Conservation (phyloP, 108 stramenopile species). For the Nannochloropsis granulata region DNA sequence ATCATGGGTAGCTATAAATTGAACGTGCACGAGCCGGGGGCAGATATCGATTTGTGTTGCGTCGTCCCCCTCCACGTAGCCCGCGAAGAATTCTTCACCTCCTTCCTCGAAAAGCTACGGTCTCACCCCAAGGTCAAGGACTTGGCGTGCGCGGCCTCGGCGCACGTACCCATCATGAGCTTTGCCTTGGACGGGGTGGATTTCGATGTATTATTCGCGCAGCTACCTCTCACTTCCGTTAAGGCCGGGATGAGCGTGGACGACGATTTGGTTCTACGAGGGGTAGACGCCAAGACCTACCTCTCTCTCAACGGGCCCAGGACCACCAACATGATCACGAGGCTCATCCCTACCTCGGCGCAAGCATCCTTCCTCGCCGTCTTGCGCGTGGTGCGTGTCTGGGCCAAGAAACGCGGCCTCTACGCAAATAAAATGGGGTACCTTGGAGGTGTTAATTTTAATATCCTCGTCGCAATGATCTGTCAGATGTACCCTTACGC, state of each 20-base stretch:
- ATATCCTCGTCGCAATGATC: conserved; percentile 71
- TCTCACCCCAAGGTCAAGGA: conserved; percentile 52
- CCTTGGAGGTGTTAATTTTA: conserved; percentile 87
- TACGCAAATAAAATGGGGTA: conserved; percentile 91
- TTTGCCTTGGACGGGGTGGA: conserved; percentile 92
- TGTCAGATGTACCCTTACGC: conserved; percentile 54
- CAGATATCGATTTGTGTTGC: conserved; percentile 74
- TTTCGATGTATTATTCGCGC: conserved; percentile 87
- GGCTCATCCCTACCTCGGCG: conserved; percentile 55
- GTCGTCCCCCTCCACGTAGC: conserved; percentile 72
- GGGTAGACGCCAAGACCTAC: conserved; percentile 68
- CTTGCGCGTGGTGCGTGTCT: conserved; percentile 45
- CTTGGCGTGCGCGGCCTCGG: background rate
- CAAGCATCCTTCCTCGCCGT: conserved; percentile 57
- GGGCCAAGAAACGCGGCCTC: conserved; percentile 69
- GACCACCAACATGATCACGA: conserved; percentile 75
- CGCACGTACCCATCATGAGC: conserved; percentile 71
- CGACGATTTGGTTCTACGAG: conserved; percentile 69
- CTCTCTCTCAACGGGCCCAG: conserved; percentile 80
- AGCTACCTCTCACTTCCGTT: conserved; percentile 58
- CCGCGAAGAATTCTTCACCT: conserved; percentile 75
- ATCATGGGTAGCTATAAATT: conserved; percentile 78
- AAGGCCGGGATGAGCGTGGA: conserved; percentile 70
- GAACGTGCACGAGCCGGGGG: conserved; percentile 86
- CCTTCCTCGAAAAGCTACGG: conserved; percentile 62